Evolutionary conservation across 257 asterid genomes (phyloP).

Genomic region (Jasminum sambac): DNA sequence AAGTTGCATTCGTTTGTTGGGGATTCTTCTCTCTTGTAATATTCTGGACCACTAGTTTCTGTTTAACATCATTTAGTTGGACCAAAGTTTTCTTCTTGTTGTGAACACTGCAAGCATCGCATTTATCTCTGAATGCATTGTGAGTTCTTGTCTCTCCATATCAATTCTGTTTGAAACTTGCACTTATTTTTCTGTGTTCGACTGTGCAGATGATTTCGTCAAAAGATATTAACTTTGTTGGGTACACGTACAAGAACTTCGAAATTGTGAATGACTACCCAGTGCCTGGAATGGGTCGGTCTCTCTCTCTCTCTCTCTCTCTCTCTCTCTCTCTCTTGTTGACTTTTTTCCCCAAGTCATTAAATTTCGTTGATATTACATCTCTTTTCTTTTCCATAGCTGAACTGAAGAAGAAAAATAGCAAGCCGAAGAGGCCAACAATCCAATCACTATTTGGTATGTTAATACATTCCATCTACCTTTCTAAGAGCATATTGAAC

Average conservation of each 20-base stretch:
- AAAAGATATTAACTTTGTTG: conserved; percentile 35
- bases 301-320: conserved; percentile 2
- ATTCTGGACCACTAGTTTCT: not conserved
- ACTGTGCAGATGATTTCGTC: conserved; percentile 30
- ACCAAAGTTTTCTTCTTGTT: not conserved
- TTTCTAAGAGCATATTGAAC: not conserved
- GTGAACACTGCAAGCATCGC: not conserved
- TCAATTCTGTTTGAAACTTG: not conserved
- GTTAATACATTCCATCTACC: conserved; percentile 2
- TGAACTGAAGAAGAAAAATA: conserved; percentile 53
- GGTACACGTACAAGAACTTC: conserved; percentile 37
- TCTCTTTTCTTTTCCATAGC: conserved; percentile 33
- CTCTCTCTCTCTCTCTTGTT: conserved; percentile 6
- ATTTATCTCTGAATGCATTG: not conserved
- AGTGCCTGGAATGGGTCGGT: conserved; percentile 58
- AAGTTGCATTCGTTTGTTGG: not conserved
- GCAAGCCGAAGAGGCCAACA: conserved; percentile 46
- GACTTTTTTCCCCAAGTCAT: not conserved
- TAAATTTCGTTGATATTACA: not conserved
- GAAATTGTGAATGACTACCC: conserved; percentile 48
- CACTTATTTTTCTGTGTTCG: not conserved
- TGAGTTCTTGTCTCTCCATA: not conserved
- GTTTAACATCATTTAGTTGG: not conserved
- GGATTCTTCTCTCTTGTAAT: not conserved
- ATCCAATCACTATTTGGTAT: conserved; percentile 52